Conservation (phyloP, 345 rosid species). For the Ceriops zippeliana region DNA sequence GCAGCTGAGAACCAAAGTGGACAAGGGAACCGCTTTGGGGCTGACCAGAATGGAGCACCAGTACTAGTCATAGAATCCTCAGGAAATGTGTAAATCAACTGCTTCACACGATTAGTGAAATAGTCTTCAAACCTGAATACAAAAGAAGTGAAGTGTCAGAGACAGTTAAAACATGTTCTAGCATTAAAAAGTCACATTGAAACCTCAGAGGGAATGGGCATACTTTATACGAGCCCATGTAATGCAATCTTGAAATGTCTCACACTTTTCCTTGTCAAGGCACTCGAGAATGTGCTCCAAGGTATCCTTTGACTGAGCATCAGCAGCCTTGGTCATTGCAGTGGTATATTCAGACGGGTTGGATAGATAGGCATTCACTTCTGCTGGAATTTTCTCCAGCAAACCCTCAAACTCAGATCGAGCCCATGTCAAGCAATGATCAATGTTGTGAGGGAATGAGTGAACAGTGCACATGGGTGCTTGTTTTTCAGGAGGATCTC, state of each 20-base stretch:
- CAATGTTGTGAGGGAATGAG: slow-evolving; percentile 98
- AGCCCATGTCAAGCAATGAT: slow-evolving; percentile 99
- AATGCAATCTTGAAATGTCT: slow-evolving; percentile 82
- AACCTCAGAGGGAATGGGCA: slow-evolving; percentile 5
- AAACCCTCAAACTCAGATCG: slow-evolving; percentile 99
- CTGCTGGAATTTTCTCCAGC: slow-evolving; percentile 95
- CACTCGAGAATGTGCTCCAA: slow-evolving; percentile 85
- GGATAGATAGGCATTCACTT: slow-evolving; percentile 86
- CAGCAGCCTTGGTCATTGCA: slow-evolving; percentile 73
- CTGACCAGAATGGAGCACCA: slow-evolving; percentile 98
- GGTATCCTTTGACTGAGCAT: slow-evolving; percentile 96
- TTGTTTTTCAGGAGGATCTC: slow-evolving; percentile 99
- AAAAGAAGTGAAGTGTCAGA: slow-evolving; percentile 21
- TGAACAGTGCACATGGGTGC: slow-evolving; percentile 99
- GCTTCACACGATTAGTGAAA: slow-evolving; percentile 79
- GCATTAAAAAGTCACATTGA: background rate
- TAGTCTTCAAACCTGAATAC: slow-evolving; percentile 86
- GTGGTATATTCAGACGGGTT: slow-evolving; percentile 67
- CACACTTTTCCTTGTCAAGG: slow-evolving; percentile 85
- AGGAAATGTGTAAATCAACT: slow-evolving; percentile 79
- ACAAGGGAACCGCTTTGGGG: slow-evolving; percentile 91
- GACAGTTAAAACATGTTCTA: background rate
- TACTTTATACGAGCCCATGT: slow-evolving; percentile 96
- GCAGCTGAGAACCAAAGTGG: slow-evolving; percentile 69
- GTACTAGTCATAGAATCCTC: slow-evolving; percentile 91